These are phyloP conservation scores for Dispira parvispora DNA, from an alignment of 192 early-diverging fungal species.

Conservation along the genomic window DNA sequence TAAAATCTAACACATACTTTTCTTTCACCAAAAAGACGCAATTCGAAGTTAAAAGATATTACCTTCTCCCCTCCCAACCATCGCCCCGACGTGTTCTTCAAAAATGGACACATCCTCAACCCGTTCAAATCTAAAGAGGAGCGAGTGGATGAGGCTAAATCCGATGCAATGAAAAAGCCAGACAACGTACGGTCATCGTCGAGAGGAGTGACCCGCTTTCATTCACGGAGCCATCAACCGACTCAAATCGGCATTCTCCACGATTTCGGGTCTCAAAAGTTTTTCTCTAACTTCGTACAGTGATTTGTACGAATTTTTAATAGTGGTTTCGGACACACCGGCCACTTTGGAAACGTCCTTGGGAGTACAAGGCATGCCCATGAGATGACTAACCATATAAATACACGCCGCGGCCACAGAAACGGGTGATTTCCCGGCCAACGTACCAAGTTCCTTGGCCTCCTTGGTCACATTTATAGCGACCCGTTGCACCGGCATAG, in stretches of 20 bases:
- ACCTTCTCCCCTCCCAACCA: too few relatives aligned
- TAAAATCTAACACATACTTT: too few relatives aligned
- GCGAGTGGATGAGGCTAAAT: too few relatives aligned
- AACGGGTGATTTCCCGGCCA: constrained; percentile 83
- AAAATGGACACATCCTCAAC: too few relatives aligned
- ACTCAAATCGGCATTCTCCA: constrained; percentile 13
- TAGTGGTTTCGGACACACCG: constrained; percentile 86
- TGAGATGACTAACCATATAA: constrained; percentile 67
- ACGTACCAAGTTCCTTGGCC: constrained; percentile 60
- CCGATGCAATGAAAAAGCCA: too few relatives aligned
- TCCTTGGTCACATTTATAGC: constrained; percentile 50
- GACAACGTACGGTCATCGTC: too few relatives aligned
- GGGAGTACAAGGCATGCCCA: constrained; percentile 44
- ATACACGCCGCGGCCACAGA: constrained; percentile 85
- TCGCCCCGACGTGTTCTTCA: too few relatives aligned
- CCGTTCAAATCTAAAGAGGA: too few relatives aligned
- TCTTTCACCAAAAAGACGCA: too few relatives aligned
- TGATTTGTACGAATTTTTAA: constrained; percentile 69
- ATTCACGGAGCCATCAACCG: constrained; percentile 16
- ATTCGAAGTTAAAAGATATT: too few relatives aligned
- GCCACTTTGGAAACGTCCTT: constrained; percentile 67
- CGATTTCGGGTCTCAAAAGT: constrained; percentile 24
- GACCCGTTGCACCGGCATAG: constrained; percentile 44
- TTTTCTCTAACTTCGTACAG: constrained; percentile 38
- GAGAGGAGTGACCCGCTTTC: too few relatives aligned